A percentile compares a stretch with the other conserved stretches of the same genome.
Evolutionary conservation across 768 basidiomycete species (phyloP).

Genomic region (Termitomyces sp.): DNA sequence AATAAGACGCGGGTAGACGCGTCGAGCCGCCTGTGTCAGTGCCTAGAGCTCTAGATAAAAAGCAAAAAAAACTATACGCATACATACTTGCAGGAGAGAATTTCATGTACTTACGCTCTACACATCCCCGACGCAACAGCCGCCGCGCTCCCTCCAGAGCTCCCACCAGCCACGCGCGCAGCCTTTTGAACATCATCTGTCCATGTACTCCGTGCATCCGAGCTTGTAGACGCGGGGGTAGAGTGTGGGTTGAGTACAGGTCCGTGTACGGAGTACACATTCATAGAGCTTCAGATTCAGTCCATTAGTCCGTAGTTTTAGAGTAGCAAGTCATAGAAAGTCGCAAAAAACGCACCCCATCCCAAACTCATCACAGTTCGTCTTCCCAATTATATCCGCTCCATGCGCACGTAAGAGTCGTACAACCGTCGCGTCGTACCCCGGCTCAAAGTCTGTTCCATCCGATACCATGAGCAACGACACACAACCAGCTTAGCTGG

Average conservation of each 20-base stretch:
- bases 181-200: background rate
- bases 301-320: too few relatives aligned
- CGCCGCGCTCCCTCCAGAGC: constrained; percentile 93
- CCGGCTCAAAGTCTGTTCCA: constrained; percentile 62
- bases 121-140: constrained; percentile 86
- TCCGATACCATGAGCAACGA: too few relatives aligned
- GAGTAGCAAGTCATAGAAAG: too few relatives aligned
- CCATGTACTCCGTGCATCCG: background rate
- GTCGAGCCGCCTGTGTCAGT: constrained; percentile 97
- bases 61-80: background rate
- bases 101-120: constrained; percentile 58
- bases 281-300: constrained; percentile 87
- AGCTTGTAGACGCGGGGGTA: background rate
- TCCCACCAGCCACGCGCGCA: constrained; percentile 77
- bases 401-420: constrained; percentile 54
- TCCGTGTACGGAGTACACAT: constrained; percentile 69
- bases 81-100: background rate
- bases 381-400: constrained; percentile 78
- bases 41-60: constrained; percentile 74
- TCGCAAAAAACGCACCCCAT: constrained; percentile 81
- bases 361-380: constrained; percentile 97
- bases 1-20: constrained; percentile 91
- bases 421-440: constrained; percentile 88
- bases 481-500: too few relatives aligned
- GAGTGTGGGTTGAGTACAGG: constrained; percentile 70